These are phyloP conservation scores for Cucurbitaria berberidis DNA, from an alignment of 2,329 filamentous ascomycete species.

Conservation along the genomic window DNA sequence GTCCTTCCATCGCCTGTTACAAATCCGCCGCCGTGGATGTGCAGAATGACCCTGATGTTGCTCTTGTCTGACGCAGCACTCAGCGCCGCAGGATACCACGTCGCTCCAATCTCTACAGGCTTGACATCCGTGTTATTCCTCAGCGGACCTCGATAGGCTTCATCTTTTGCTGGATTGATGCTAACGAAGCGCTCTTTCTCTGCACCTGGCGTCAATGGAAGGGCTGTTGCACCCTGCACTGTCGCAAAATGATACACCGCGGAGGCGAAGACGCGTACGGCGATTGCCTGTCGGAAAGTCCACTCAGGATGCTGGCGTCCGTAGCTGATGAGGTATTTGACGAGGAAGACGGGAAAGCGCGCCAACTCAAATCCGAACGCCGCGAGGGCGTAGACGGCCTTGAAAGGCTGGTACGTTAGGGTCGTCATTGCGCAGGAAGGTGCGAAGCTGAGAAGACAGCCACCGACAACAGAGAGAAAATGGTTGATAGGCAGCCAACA, in stretches of 20 bases:
- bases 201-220: slow-evolving; percentile 43
- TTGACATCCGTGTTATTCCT: slow-evolving; percentile 39
- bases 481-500: background rate
- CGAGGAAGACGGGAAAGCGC: slow-evolving; percentile 49
- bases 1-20: slow-evolving; percentile 53
- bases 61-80: slow-evolving; percentile 13
- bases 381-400: slow-evolving; percentile 47
- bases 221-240: slow-evolving; percentile 36
- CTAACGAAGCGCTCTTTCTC: slow-evolving; percentile 51
- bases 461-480: background rate
- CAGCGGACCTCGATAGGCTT: slow-evolving; percentile 41
- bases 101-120: slow-evolving; percentile 49
- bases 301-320: slow-evolving; percentile 51
- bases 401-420: slow-evolving; percentile 48
- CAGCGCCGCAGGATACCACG: slow-evolving; percentile 50
- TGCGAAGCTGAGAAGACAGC: background rate
- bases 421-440: slow-evolving; percentile 13
- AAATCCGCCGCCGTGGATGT: slow-evolving; percentile 59
- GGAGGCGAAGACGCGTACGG: slow-evolving; percentile 41
- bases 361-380: slow-evolving; percentile 44
- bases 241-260: slow-evolving; percentile 41
- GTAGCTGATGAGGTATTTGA: slow-evolving; percentile 45
- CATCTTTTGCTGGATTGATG: slow-evolving; percentile 28
- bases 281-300: slow-evolving; percentile 49
- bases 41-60: slow-evolving; percentile 49